Evolutionary conservation across 2,329 filamentous ascomycete species (phyloP), one percentile per base, ranked within the genome.

Genomic region (Fusarium buxicola): DNA sequence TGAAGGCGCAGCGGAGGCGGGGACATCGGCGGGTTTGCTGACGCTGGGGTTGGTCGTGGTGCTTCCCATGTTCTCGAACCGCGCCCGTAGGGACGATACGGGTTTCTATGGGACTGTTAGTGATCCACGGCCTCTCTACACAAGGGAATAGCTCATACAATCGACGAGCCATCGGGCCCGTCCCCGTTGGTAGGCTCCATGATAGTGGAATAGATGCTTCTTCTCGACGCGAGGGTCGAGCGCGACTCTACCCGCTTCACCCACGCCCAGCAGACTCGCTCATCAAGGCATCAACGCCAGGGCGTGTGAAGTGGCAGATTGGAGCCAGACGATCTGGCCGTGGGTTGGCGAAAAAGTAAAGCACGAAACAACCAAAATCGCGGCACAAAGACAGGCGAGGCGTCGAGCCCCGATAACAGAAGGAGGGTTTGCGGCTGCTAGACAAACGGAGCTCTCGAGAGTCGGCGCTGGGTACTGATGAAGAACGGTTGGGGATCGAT

Each of bases 11-110:
- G 71, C 63, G 44, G 69, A 55, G 36, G 65, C 39, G 12, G 68
- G 62, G 47, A 57, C 24, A 50, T 70, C 63, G 49, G 46, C 39
- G 46, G 62, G 53, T 53, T 66, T 70, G 44, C 52, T 68, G 64
- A 47, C 60, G 58, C 35, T 69, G 25, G 36, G 44, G 50, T 51
- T 63, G 45, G 52, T 46, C 59, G 60, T 63, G 48, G 62, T 58
- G 21, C 21, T 21, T 60, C 70, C 72, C 68, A 94, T 87, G 73
- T 89, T 92, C 80, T 95, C 92, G 75, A 94, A 95, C 69, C 91
- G 89, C 63, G 90, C 92, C 60, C 89, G 85, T 59, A 95, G 81
- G 47, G 91, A 94, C 47, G 92, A 95, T 46, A 95, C 91, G 24
- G 92, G 91, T 80, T 89, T 92, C 90, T 92, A 63, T 6, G 28